Evolutionary conservation across 2,329 filamentous ascomycete genomes (phyloP).

Genomic region (Colletotrichum magnum): DNA sequence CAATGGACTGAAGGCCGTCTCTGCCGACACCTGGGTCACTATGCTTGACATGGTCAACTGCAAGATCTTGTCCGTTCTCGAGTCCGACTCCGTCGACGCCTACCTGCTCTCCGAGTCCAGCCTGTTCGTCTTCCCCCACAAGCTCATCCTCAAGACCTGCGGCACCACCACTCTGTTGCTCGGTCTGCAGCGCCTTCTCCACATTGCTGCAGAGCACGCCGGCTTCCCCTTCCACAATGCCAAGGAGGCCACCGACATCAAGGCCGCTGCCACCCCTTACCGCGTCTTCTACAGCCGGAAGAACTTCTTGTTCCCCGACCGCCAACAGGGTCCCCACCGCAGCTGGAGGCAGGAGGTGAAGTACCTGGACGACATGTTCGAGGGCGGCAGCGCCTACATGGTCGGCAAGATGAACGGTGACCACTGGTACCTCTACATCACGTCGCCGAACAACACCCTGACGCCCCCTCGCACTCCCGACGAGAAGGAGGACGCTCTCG

Average conservation of each 20-base stretch:
- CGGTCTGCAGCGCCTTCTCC: conserved; percentile 89
- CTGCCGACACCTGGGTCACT: conserved; percentile 88
- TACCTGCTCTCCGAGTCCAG: conserved; percentile 98
- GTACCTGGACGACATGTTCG: conserved; percentile 91
- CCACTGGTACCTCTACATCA: conserved; percentile 99
- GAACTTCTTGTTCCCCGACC: conserved; percentile 96
- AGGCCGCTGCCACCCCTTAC: conserved; percentile 87
- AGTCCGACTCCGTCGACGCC: conserved; percentile 94
- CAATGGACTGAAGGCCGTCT: conserved; percentile 87
- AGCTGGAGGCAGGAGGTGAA: conserved; percentile 98
- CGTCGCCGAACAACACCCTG: conserved; percentile 83
- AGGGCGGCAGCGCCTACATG: conserved; percentile 97
- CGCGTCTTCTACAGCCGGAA: conserved; percentile 99
- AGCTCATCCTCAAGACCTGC: conserved; percentile 98
- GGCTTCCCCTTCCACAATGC: conserved; percentile 89
- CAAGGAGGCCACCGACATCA: conserved; percentile 74
- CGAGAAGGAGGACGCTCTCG: conserved; percentile 45
- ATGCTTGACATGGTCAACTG: conserved; percentile 99
- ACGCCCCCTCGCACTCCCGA: conserved; percentile 87
- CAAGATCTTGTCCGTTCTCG: conserved; percentile 94
- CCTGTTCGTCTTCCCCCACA: conserved; percentile 99
- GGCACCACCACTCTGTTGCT: conserved; percentile 95
- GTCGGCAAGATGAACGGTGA: conserved; percentile 99
- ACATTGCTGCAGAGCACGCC: conserved; percentile 88
- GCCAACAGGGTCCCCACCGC: conserved; percentile 92